Evolutionary conservation across 1,284 basidiomycete species (phyloP).

Genomic region (Fomitopsis pinicola): DNA sequence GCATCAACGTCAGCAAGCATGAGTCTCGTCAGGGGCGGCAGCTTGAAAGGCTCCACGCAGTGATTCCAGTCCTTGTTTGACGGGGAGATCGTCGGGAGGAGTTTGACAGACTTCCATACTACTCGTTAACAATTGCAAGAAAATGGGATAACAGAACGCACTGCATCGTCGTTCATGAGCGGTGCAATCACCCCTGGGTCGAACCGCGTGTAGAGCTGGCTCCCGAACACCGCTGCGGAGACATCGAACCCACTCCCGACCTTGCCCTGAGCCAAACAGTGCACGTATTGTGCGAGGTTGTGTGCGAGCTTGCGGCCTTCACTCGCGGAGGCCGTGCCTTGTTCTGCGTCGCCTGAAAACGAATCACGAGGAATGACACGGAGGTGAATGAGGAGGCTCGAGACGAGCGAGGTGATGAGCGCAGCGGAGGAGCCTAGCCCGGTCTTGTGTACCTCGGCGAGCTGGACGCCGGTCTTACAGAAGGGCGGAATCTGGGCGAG

Average conservation of each 20-base stretch:
- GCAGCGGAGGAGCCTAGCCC: conserved; percentile 97
- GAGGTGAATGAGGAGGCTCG: conserved; percentile 81
- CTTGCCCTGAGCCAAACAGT: conserved; percentile 97
- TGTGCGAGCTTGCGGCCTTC: conserved; percentile 69
- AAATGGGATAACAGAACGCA: conserved; percentile 6
- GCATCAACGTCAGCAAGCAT: conserved; percentile 92
- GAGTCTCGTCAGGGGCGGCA: conserved; percentile 78
- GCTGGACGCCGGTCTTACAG: conserved; percentile 60
- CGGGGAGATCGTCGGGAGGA: conserved; percentile 53
- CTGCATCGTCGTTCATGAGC: conserved; percentile 58
- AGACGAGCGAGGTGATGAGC: conserved; percentile 92
- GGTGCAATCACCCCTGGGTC: conserved; percentile 65
- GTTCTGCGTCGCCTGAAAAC: conserved; percentile 27
- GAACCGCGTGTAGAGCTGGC: conserved; percentile 91
- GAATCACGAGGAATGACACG: conserved; percentile 52
- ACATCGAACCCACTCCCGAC: conserved; percentile 98
- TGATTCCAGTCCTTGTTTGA: conserved; percentile 67
- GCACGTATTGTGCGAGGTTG: conserved; percentile 93
- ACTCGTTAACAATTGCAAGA: conserved; percentile 5
- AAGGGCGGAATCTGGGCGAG: conserved; percentile 72
- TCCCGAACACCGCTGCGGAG: conserved; percentile 90
- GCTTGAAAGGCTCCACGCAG: conserved; percentile 60
- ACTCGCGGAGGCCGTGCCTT: conserved; percentile 25
- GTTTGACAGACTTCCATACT: conserved; percentile 4
- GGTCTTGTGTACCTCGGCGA: conserved; percentile 92